These are phyloP conservation scores for Trypanosoma avium DNA, from an alignment of 208 protist species.

Conservation along the genomic window DNA sequence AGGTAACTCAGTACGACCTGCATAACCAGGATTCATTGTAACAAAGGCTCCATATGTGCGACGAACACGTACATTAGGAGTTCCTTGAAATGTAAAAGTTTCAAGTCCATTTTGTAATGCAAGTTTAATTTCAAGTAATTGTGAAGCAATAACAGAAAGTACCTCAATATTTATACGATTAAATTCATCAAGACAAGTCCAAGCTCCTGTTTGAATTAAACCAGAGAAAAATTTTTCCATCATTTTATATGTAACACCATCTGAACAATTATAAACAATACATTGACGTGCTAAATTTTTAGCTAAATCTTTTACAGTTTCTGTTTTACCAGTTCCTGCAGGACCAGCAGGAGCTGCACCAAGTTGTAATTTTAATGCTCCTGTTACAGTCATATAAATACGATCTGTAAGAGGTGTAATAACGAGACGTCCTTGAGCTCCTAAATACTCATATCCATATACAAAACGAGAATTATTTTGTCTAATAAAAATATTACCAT, in stretches of 20 bases:
- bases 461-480: constrained; percentile 96
- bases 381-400: constrained; percentile 98
- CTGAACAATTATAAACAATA: constrained; percentile 98
- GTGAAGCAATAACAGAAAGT: constrained; percentile 97
- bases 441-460: constrained; percentile 99
- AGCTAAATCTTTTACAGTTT: constrained; percentile 96
- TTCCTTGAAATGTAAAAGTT: constrained; percentile 95
- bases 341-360: constrained; percentile 95
- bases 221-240: constrained; percentile 98
- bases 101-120: constrained; percentile 91
- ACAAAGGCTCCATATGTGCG: constrained; percentile 96
- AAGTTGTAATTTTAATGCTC: constrained; percentile 94
- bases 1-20: constrained; percentile 97
- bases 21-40: constrained; percentile 99
- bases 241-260: constrained; percentile 97
- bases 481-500: constrained; percentile 93
- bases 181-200: constrained; percentile 99
- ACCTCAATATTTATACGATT: constrained; percentile 99
- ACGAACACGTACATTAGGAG: constrained; percentile 92
- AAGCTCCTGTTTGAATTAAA: constrained; percentile 96
- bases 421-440: constrained; percentile 95
- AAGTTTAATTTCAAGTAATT: constrained; percentile 95
- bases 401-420: constrained; percentile 98
- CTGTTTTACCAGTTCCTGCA: constrained; percentile 97
- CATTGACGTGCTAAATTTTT: constrained; percentile 96